These are phyloP conservation scores for Pachysolen tannophilus DNA, from an alignment of 805 yeast genomes.

Conservation along the genomic window DNA sequence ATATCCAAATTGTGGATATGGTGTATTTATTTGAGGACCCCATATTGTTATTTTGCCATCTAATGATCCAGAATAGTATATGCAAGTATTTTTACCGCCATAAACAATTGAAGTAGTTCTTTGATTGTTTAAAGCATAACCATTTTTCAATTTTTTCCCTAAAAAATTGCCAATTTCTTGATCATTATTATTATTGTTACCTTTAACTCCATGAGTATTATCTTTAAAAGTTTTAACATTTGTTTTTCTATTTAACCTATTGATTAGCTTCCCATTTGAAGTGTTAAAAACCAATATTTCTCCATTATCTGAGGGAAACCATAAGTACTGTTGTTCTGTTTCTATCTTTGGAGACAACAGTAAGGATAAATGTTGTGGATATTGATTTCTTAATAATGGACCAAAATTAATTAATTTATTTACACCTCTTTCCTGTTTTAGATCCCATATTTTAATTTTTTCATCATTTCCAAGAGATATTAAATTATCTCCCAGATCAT, in stretches of 20 bases:
- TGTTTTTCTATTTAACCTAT: conserved; percentile 42
- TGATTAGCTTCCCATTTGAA: conserved; percentile 54
- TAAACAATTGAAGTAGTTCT: conserved; percentile 46
- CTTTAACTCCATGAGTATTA: not conserved
- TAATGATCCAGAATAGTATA: conserved; percentile 52
- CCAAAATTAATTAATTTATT: conserved; percentile 72
- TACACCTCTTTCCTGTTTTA: conserved; percentile 35
- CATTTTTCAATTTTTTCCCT: too few relatives aligned
- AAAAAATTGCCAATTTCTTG: too few relatives aligned
- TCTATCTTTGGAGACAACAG: conserved; percentile 44
- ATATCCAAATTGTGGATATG: conserved; percentile 11
- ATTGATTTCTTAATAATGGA: conserved; percentile 63
- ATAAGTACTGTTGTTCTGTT: conserved; percentile 45
- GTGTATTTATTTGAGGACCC: conserved; percentile 29
- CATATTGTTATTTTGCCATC: conserved; percentile 61
- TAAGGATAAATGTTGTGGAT: conserved; percentile 48
- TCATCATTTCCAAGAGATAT: conserved; percentile 76
- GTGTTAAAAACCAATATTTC: conserved; percentile 54
- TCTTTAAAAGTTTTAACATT: conserved; percentile 26
- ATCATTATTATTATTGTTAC: too few relatives aligned
- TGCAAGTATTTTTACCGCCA: conserved; percentile 34
- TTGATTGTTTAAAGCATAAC: conserved; percentile 2
- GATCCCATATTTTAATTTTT: conserved; percentile 71
- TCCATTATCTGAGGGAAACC: conserved; percentile 73
- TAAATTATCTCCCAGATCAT: conserved; percentile 52